Evolutionary conservation across 1,284 basidiomycete species (phyloP), one percentile per base, ranked within the genome.

Genomic region (Neotropicomus parvogracilis): DNA sequence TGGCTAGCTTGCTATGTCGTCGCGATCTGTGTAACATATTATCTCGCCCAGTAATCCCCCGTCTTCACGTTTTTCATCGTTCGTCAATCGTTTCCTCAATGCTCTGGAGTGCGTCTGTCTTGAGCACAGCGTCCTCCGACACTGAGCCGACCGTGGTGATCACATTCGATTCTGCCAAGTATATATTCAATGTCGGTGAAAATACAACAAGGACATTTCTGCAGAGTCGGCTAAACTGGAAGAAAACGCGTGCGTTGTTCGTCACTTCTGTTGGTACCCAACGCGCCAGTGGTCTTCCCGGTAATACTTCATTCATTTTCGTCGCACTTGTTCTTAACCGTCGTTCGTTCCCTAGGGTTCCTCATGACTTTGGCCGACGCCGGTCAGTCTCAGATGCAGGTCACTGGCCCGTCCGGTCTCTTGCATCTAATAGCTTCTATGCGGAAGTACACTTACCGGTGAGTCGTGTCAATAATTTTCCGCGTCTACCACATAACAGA

Each of bases 141-240:
- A 86, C 89, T 1, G 87, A 92, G 56, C 82, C 91, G 0, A 77
- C 83, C 4, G 69, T 95, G 24, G 69, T 88, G 51, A 69, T 94
- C 49, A 74, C 79, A 6, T 91, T 92, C 60, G 86, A 90, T 58
- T 75, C 80, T 40, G 82, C 77, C 7, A 86, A 89, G 59, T 95
- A 93, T 58, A 74, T 94, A 43, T 91, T 95, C 74, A 94, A 95
- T 66, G 83, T 76, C 3, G 84, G 88, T 6, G 92, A 95, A 64
- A 89, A 87, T 47, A 85, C 85, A 0, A 83, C 83, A 42, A 73
- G 93, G 28, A 70, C 84, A 0, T 86, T 87, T 58, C 68, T 84
- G 7, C 85, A 93, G 68, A 82, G 81, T 55, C 72, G 72, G 50
- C 68, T 77, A 31, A 79, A 79, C 37, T 81, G 85, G 75, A 79